Base-by-base conservation (phyloP, 2,329 filamentous ascomycete genomes). In the Pseudonectria foliicola region DNA sequence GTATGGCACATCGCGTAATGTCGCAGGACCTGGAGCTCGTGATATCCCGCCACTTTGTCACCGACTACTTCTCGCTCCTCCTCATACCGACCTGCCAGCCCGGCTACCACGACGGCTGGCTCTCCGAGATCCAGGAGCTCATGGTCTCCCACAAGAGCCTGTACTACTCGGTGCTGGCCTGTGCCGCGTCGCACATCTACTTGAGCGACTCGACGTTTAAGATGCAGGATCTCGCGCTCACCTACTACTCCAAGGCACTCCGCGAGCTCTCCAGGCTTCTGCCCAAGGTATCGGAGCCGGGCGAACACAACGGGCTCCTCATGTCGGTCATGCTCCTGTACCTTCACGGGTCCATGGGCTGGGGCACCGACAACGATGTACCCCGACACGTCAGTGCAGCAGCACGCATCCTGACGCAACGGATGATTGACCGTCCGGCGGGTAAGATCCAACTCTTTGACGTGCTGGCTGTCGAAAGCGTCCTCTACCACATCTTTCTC, bases 81-180 rank as follows among this genome's bases (percentile, higher is more conserved):
- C 29, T 57, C 0, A 35, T 56, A 2, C 55, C 54, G 0, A 45
- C 46, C n/a, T 55, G 53, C 23, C 54, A 58, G 26, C 45, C 45
- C 4, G 49, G 44, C 6, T 57, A 56, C 27, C 41, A 48, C 27
- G 35, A 55, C 29, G 53, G 48, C 8, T 58, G 55, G 54, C 46
- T 55, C 3, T 28, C 34, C 2, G 50, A 56, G 8, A 54, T 58
- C 10, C 45, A 51, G 27, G 31, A 46, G n/a, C 48, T 56, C 1
- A 55, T 54, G 52, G 23, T 35, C 2, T 39, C 39, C 2, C 42
- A 50, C 29, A 48, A 54, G 29, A 51, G 50, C 21, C 38, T 58
- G 1, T 48, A 53, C 27, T 56, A 53, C 18, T 53, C 55, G 8
- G 50, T 57, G 2, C 34, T 58, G 27, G 50, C 50, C 10, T 52